These are phyloP conservation scores for Jaminaea rosea DNA, from an alignment of 1,284 basidiomycete genomes.

Conservation along the genomic window DNA sequence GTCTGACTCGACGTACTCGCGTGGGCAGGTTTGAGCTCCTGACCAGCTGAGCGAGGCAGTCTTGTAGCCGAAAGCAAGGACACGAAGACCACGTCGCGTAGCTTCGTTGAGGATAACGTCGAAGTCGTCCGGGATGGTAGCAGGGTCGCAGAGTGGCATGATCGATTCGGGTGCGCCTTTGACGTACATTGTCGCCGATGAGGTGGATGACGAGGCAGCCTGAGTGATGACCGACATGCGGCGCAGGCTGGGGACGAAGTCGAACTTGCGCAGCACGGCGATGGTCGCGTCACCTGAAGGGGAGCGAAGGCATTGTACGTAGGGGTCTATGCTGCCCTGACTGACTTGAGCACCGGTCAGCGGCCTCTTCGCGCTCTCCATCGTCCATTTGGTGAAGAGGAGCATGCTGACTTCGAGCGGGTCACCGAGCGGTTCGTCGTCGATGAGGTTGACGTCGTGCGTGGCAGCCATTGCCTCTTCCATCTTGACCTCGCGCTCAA, in stretches of 20 bases:
- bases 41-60: not conserved
- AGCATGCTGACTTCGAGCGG: conserved; percentile 27
- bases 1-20: conserved; percentile 11
- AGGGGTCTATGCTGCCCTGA: no score
- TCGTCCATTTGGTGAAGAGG: conserved; percentile 16
- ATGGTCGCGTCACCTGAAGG: not conserved
- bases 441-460: conserved; percentile 18
- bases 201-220: not conserved
- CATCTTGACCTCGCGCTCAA: not conserved
- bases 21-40: not conserved
- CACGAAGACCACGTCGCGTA: conserved; percentile 18
- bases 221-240: conserved; percentile 25
- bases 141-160: conserved; percentile 3
- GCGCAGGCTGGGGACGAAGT: conserved; percentile 15
- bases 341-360: conserved; percentile 1
- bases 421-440: conserved; percentile 18
- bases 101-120: conserved; percentile 10
- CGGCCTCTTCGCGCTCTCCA: conserved; percentile 11
- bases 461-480: conserved; percentile 14
- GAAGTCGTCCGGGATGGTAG: conserved; percentile 16
- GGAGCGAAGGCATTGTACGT: conserved; percentile 16
- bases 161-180: conserved; percentile 24
- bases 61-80: conserved; percentile 22
- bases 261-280: conserved; percentile 15
- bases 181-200: conserved; percentile 9